phyloP scores from a whole-genome alignment of 169 alveolate genomes.

The Fabrea salina region DNA sequence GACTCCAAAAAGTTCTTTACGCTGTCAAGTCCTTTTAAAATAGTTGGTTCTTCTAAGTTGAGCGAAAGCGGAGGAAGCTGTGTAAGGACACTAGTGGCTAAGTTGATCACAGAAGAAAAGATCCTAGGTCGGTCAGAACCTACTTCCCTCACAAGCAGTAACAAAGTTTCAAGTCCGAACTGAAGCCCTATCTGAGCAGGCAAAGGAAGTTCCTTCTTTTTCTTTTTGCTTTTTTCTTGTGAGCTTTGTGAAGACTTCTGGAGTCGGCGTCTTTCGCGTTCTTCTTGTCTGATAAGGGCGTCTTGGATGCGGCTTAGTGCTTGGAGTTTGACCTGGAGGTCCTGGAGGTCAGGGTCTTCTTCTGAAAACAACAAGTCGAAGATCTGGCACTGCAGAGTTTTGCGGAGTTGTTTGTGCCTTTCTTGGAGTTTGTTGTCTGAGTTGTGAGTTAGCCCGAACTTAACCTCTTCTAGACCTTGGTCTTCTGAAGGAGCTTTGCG shows the following conservation, averaged over 20 bases:
- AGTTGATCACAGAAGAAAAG: background rate
- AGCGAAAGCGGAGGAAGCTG: conserved; percentile 16
- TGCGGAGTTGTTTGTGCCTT: conserved; percentile 22
- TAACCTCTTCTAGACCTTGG: conserved; percentile 9
- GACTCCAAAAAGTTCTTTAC: conserved; percentile 13
- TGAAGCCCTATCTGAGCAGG: background rate
- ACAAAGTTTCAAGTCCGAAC: conserved; percentile 7
- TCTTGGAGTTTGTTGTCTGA: background rate
- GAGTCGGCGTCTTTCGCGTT: conserved; percentile 24
- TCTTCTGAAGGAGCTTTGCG: background rate
- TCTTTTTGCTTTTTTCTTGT: conserved; percentile 20
- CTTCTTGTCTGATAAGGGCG: conserved; percentile 26
- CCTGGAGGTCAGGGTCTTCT: conserved; percentile 30
- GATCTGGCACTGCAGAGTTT: background rate
- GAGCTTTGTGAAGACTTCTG: background rate
- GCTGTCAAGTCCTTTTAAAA: background rate
- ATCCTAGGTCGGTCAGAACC: background rate
- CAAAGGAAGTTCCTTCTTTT: conserved; percentile 8
- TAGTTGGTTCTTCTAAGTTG: background rate
- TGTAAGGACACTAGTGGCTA: conserved; percentile 1
- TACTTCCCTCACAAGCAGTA: background rate
- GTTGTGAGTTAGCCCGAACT: background rate
- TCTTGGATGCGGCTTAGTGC: conserved; percentile 2
- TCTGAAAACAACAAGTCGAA: background rate
- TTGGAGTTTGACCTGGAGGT: conserved; percentile 1